Base-by-base conservation (phyloP, 1,139 yeast species). In the Taphrina deformans region DNA sequence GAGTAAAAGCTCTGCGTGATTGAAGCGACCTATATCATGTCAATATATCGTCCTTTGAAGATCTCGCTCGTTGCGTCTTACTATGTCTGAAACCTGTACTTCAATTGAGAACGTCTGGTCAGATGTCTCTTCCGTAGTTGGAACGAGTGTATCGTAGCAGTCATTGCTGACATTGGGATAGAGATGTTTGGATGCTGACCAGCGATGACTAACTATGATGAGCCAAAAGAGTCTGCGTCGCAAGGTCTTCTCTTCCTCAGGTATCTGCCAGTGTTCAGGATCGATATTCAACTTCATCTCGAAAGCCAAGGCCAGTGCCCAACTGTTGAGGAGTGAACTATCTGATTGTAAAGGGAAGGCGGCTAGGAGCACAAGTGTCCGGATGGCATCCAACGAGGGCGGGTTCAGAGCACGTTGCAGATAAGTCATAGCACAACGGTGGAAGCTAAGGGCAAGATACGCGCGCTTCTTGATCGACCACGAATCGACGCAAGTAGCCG, bases 231-330 rank as follows among this genome's bases (percentile, higher is more conserved):
- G 24, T 0, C 35, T 27, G 5, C 63, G 48, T 12, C 63, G 46
- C 21, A 31, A 18, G 5, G 38, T 24, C 24, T 59, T 59, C 41
- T 59, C 63, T 21, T 50, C 53, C n/a, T 59, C 63, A 0, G 51
- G 24, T 9, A 59, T 40, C 18, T 51, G 55, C 63, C 63, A 59
- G 18, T 50, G 38, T 10, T 48, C 56, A 12, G 63, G 63, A 27
- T 59, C 63, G 10, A 59, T 50, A 23, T 59, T 40, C 16, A 59
- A 23, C 41, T 31, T 48, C 40, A 59, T 41, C 10, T 59, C 56
- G 23, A 59, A 59, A 6, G 63, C 63, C 24, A 41, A 33, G n/a
- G 63, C 44, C 33, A 59, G 18, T 21, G 44, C 55, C 63, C 63
- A 59, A 12, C 50, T 35, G 40, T 41, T 50, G 24, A 59, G 41